Percentiles rank a stretch among this genome's conserved stretches.
Evolutionary conservation across 345 rosid species (phyloP).

Genomic region (Orychophragmus violaceus): DNA sequence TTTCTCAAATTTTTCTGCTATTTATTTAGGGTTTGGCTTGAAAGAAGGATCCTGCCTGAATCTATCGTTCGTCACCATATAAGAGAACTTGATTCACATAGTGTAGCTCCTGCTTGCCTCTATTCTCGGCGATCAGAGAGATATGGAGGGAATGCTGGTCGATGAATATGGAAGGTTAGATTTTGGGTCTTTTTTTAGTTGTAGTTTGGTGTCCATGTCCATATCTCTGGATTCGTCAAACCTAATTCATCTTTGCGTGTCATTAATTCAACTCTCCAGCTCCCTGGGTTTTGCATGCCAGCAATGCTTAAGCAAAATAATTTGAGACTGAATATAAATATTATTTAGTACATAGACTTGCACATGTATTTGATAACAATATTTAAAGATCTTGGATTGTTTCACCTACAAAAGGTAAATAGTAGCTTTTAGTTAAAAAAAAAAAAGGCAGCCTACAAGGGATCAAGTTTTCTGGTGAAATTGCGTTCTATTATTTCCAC

Average conservation of each 20-base stretch:
- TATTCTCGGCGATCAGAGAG: conserved; percentile 91
- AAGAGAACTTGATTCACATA: conserved; percentile 68
- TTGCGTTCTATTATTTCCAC: too few species aligned
- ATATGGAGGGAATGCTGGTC: conserved; percentile 85
- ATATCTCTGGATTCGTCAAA: too few species aligned
- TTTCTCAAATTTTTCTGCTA: background rate
- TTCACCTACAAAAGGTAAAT: too few species aligned
- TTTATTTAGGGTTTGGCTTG: conserved; percentile 85
- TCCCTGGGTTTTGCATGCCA: conserved; percentile 95
- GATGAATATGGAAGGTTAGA: conserved; percentile 99
- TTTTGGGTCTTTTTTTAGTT: too few species aligned
- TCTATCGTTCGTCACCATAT: conserved; percentile 70
- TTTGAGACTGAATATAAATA: too few species aligned
- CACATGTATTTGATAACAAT: too few species aligned
- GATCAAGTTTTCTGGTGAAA: too few species aligned
- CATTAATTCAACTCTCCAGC: conserved; percentile 98
- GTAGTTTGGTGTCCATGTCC: too few species aligned
- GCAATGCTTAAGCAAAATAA: conserved; percentile 72
- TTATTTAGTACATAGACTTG: too few species aligned
- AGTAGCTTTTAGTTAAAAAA: too few species aligned
- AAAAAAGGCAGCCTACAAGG: too few species aligned
- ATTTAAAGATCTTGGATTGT: too few species aligned
- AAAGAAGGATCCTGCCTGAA: conserved; percentile 81
- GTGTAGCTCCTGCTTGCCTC: conserved; percentile 53
- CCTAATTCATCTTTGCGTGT: conserved; percentile 17